These are phyloP conservation scores for Eragrostis tef DNA, from an alignment of 202 grass and related monocot genomes.

Conservation along the genomic window DNA sequence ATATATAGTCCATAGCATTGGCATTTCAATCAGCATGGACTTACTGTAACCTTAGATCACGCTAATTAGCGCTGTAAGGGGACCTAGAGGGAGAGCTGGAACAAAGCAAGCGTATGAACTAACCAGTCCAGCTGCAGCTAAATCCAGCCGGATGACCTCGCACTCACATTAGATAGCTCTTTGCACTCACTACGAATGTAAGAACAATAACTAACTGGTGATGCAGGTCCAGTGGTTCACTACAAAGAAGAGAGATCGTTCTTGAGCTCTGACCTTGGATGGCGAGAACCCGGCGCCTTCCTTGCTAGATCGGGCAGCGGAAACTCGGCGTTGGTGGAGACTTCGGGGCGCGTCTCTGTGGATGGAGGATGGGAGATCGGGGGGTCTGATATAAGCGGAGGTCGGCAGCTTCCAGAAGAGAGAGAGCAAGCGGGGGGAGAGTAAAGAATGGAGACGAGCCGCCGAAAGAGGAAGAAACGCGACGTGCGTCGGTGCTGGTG, in stretches of 20 bases:
- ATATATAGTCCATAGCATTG: not conserved
- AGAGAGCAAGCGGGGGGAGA: too few relatives aligned
- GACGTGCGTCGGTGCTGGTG: constrained; percentile 1
- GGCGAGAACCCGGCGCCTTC: not conserved
- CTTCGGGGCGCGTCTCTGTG: not conserved
- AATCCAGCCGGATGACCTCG: not conserved
- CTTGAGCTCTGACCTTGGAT: not conserved
- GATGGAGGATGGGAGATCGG: not conserved
- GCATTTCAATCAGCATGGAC: not conserved
- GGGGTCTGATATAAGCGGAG: not conserved
- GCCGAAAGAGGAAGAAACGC: not conserved
- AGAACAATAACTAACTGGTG: not conserved
- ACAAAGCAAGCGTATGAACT: not conserved
- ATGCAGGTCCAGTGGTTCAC: not conserved
- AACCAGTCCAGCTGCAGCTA: not conserved
- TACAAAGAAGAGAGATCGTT: not conserved
- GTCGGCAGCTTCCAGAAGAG: not conserved
- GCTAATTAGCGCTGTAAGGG: not conserved
- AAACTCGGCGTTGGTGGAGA: not conserved
- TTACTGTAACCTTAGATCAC: not conserved
- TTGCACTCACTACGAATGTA: not conserved
- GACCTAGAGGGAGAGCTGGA: not conserved
- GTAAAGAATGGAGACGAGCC: not conserved
- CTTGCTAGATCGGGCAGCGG: not conserved
- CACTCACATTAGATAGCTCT: not conserved